A percentile compares a stretch with the other conserved stretches of the same genome.
These are phyloP conservation scores for Chlorella variabilis DNA, from an alignment of 163 green algal species.

Conservation along the genomic window DNA sequence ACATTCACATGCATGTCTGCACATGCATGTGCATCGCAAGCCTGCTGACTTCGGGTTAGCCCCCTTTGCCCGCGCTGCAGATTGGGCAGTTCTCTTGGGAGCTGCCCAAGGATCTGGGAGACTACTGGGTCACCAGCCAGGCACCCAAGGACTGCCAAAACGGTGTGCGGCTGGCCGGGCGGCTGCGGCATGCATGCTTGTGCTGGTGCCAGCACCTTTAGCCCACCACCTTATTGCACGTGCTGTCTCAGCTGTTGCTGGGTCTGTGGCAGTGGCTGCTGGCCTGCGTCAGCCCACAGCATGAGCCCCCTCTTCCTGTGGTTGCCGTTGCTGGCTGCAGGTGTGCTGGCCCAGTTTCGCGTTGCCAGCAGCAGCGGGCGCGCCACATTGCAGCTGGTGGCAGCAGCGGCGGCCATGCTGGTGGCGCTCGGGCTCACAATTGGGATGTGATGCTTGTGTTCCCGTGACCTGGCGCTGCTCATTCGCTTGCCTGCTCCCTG, in stretches of 20 bases:
- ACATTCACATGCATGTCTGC: neutral
- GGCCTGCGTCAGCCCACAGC: too few species aligned
- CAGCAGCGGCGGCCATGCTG: neutral
- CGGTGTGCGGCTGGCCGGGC: neutral
- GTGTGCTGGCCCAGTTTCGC: neutral
- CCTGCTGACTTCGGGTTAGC: neutral
- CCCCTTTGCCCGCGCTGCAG: neutral
- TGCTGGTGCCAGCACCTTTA: too few species aligned
- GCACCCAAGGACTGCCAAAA: slow-evolving; percentile 28
- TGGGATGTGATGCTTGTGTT: too few species aligned
- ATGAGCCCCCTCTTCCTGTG: too few species aligned
- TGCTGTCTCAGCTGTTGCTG: neutral
- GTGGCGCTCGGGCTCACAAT: neutral
- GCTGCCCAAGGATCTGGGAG: slow-evolving; percentile 24
- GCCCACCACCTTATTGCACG: neutral
- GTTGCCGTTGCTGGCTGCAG: neutral
- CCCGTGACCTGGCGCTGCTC: too few species aligned
- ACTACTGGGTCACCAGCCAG: slow-evolving; percentile 49
- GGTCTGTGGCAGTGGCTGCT: too few species aligned
- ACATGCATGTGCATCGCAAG: too few species aligned
- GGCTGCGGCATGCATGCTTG: neutral
- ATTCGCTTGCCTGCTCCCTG: too few species aligned
- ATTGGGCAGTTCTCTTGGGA: slow-evolving; percentile 23
- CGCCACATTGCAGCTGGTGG: neutral
- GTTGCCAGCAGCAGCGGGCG: neutral